Evolutionary conservation across 148 eudicot genomes (phyloP).

Genomic region (Diospyros kaki): DNA sequence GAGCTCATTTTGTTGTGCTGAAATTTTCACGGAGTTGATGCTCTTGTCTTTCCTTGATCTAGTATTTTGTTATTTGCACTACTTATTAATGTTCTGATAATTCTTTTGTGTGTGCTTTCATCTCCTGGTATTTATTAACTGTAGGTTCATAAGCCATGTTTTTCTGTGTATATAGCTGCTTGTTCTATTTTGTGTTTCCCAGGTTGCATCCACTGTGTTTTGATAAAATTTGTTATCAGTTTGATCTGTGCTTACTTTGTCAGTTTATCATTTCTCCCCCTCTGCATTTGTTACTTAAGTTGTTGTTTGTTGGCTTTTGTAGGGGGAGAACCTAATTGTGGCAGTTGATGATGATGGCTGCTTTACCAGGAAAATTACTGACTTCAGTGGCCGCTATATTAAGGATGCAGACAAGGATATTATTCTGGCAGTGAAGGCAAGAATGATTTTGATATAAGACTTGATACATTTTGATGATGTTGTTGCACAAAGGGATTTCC

Average conservation of each 20-base stretch:
- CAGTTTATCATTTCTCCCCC: not conserved
- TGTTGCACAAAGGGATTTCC: not conserved
- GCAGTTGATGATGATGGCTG: constrained; percentile 98
- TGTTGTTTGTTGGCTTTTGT: constrained; percentile 18
- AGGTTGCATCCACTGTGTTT: no score
- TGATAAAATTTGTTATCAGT: no score
- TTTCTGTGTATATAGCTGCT: not conserved
- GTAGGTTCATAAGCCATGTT: not conserved
- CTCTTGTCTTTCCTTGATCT: not conserved
- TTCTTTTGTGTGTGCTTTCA: not conserved
- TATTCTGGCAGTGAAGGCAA: constrained; percentile 72
- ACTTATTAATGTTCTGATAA: not conserved
- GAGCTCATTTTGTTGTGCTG: not conserved
- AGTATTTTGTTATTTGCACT: not conserved
- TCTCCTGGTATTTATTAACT: not conserved
- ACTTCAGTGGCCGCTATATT: constrained; percentile 71
- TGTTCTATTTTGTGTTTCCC: no score
- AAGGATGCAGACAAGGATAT: constrained; percentile 94
- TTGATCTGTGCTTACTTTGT: no score
- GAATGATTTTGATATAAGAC: constrained; percentile 3
- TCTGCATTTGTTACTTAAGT: not conserved
- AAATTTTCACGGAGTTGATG: not conserved
- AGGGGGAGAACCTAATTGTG: constrained; percentile 79
- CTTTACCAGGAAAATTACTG: constrained; percentile 68
- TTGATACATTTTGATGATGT: not conserved